Evolutionary conservation across 2,329 filamentous ascomycete genomes (phyloP).

Genomic region (Colletotrichum australisinense): DNA sequence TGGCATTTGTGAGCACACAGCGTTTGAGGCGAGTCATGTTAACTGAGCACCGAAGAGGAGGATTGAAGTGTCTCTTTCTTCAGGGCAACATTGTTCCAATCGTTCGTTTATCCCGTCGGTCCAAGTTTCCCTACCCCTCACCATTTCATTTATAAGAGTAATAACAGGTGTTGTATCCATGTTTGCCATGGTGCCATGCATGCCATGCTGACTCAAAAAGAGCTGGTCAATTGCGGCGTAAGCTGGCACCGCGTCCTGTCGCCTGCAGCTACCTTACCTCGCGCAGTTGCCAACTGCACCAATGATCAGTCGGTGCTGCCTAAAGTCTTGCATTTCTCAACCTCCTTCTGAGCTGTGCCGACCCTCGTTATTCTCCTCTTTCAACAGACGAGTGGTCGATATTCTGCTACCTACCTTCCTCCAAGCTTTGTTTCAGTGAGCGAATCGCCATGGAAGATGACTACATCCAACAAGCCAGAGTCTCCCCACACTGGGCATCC

Average conservation of each 20-base stretch:
- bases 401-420: not conserved
- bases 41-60: not conserved
- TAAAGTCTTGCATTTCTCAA: not conserved
- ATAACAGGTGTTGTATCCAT: not conserved
- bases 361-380: not conserved
- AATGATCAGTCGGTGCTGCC: not conserved
- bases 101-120: not conserved
- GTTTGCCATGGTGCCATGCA: no score
- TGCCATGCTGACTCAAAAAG: not conserved
- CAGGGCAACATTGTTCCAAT: not conserved
- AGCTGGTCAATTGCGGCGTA: not conserved
- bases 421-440: not conserved
- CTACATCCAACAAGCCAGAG: slow-evolving; percentile 9
- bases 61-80: not conserved
- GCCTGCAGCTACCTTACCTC: not conserved
- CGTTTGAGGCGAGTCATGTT: not conserved
- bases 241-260: not conserved
- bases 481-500: slow-evolving; percentile 40
- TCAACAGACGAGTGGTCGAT: not conserved
- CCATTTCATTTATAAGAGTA: not conserved
- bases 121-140: not conserved
- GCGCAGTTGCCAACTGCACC: not conserved
- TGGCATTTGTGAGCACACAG: not conserved
- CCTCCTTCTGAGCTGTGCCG: not conserved
- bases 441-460: slow-evolving; percentile 1